phyloP scores from a whole-genome alignment of 768 basidiomycete species.

The Lactifluus hygrophoroides region DNA sequence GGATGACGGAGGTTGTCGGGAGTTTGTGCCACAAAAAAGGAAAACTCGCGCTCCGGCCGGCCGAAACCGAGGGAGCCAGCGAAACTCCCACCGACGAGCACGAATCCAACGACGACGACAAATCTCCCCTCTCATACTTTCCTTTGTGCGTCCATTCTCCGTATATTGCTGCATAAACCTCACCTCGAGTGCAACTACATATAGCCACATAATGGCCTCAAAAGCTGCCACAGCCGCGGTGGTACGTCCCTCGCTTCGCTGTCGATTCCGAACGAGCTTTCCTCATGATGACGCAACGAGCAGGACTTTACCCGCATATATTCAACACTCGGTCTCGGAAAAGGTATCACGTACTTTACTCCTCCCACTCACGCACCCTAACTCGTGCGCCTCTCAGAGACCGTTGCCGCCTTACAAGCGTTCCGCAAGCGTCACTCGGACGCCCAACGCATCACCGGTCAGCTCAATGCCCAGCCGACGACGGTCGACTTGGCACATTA shows the following conservation, averaged over 20 bases:
- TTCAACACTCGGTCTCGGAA: constrained; percentile 73
- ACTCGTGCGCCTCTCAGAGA: constrained; percentile 45
- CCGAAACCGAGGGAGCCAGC: not conserved
- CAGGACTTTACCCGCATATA: constrained; percentile 84
- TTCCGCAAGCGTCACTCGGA: constrained; percentile 95
- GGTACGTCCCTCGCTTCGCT: constrained; percentile 22
- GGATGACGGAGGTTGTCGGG: not conserved
- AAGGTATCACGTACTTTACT: constrained; percentile 42
- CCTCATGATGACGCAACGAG: constrained; percentile 3
- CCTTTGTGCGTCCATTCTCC: not conserved
- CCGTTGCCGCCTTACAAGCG: constrained; percentile 79
- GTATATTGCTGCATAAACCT: not conserved
- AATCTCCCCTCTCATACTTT: not conserved
- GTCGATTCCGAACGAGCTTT: constrained; percentile 7
- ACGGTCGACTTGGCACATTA: constrained; percentile 90
- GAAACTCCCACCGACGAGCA: not conserved
- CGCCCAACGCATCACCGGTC: constrained; percentile 64
- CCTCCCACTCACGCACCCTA: not conserved
- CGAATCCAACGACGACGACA: not conserved
- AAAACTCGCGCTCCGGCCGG: not conserved
- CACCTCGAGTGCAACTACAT: not conserved
- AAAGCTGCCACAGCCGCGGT: constrained; percentile 65
- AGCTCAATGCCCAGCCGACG: constrained; percentile 61
- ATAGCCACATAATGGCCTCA: constrained; percentile 43
- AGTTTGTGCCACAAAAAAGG: not conserved